Evolutionary conservation across 2,329 filamentous ascomycete species (phyloP), one percentile per base, ranked within the genome.

Genomic region (Penicillium sp.): DNA sequence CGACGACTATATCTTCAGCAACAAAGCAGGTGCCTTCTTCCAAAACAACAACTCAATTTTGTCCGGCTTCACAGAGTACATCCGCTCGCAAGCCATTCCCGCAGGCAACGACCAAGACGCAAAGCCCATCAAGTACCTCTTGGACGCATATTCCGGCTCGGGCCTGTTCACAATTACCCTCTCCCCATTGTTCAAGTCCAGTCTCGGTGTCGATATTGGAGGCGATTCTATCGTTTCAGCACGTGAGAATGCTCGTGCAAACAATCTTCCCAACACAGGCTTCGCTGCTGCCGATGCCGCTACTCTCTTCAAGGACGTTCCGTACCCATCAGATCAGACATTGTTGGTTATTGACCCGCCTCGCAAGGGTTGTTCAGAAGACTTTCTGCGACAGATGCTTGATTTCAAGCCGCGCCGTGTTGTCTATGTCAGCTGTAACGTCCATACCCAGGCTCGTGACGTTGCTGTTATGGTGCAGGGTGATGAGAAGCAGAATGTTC

Each of bases 41-140:
- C 94, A 99, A 72, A 99, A 99, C 82, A 99, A 99, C 83, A 97
- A 97, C 81, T 95, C 92, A 54, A 97, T 99, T 76, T 87, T 99
- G 25, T 86, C 90, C 31, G 78, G 80, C 16, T 96, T 97, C 76
- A 96, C 92, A 15, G 82, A 86, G 64, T 96, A 95, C 79, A 90
- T 97, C 72, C 89, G 91, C 61, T 82, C 89, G 38, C 84, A 89
- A 74, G 89, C 93, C 68, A 80, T 92, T 2, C 87, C 86, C 68
- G 34, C 66, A 72, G 50, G 66, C 65, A 56, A 67, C 46, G 63
- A 67, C 53, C 50, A 70, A 53, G 68, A 66, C 58, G 29, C 75
- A 57, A 69, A 74, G 60, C 74, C 74, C 44, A 87, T 96, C 76
- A 89, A 88, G 66, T 92, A 95, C 77, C 87, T 99, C 44, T 93